These are phyloP conservation scores for Alisma plantagoaquatica DNA, from an alignment of 106 monocot genomes.

Conservation along the genomic window DNA sequence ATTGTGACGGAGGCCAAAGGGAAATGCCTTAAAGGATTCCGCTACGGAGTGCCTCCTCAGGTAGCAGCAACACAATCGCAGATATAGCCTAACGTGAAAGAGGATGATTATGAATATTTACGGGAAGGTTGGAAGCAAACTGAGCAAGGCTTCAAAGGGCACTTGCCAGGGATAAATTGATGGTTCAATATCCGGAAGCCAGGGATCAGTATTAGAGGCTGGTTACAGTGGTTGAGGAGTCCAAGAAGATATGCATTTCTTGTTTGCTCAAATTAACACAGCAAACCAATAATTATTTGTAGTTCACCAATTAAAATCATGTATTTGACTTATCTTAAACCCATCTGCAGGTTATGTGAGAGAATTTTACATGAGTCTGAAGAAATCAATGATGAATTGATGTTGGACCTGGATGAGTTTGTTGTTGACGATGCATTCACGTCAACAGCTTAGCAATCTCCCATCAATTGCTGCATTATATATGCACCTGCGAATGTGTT, in stretches of 20 bases:
- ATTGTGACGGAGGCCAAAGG: conserved; percentile 82
- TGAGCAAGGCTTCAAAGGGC: conserved; percentile 80
- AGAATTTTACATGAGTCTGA: conserved; percentile 22
- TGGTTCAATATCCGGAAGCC: conserved; percentile 98
- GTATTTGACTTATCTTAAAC: background rate
- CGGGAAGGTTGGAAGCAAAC: conserved; percentile 76
- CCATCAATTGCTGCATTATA: too few relatives aligned
- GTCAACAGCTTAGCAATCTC: too few relatives aligned
- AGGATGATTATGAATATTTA: conserved; percentile 80
- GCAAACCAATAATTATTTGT: background rate
- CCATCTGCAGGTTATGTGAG: conserved; percentile 31
- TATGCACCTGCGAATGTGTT: too few relatives aligned
- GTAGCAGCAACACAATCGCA: too few relatives aligned
- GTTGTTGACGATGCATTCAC: conserved; percentile 29
- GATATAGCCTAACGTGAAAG: conserved; percentile 27
- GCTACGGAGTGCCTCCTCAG: conserved; percentile 38
- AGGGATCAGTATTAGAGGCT: conserved; percentile 84
- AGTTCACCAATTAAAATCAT: background rate
- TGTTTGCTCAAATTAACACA: background rate
- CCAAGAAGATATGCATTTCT: conserved; percentile 24
- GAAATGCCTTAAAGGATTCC: conserved; percentile 58
- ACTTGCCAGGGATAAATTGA: conserved; percentile 90
- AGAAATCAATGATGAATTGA: conserved; percentile 45
- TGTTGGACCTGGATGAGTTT: conserved; percentile 58
- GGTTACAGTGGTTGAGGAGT: conserved; percentile 49